Evolutionary conservation across 2,329 filamentous ascomycete species (phyloP).

Genomic region (Cladosporium sp.): DNA sequence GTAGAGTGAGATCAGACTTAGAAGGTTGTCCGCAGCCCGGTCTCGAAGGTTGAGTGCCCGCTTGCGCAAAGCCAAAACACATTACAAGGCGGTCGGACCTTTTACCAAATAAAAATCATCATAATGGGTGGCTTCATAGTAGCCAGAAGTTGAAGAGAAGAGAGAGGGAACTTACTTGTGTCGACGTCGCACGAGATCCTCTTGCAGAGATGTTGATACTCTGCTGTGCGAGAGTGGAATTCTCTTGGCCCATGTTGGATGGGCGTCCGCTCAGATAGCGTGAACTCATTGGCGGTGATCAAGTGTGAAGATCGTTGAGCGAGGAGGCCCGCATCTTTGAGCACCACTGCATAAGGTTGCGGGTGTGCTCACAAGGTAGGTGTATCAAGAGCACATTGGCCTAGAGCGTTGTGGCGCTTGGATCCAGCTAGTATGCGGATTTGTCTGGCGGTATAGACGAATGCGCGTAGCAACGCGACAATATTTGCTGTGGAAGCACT

Average conservation of each 20-base stretch:
- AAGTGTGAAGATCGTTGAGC: neutral
- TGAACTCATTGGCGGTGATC: slow-evolving; percentile 9
- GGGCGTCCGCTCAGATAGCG: neutral
- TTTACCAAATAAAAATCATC: slow-evolving; percentile 55
- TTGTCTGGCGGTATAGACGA: neutral
- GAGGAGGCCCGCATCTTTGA: neutral
- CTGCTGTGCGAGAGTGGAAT: slow-evolving; percentile 5
- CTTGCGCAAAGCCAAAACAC: slow-evolving; percentile 41
- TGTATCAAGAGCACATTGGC: neutral
- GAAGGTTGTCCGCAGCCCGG: slow-evolving; percentile 27
- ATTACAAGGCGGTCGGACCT: slow-evolving; percentile 60
- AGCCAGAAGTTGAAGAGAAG: neutral
- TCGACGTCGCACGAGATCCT: neutral
- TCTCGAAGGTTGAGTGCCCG: slow-evolving; percentile 31
- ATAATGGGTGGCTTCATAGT: neutral
- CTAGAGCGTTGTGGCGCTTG: neutral
- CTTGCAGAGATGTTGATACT: slow-evolving; percentile 12
- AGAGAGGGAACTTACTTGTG: slow-evolving; percentile 7
- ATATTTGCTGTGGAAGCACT: neutral
- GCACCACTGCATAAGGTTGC: neutral
- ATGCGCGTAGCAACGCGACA: neutral
- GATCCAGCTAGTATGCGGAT: neutral
- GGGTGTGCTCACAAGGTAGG: neutral
- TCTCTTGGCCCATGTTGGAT: slow-evolving; percentile 18
- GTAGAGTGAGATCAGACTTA: neutral